phyloP scores from a whole-genome alignment of 2,329 filamentous ascomycete species.

The Ascochyta fabae region DNA sequence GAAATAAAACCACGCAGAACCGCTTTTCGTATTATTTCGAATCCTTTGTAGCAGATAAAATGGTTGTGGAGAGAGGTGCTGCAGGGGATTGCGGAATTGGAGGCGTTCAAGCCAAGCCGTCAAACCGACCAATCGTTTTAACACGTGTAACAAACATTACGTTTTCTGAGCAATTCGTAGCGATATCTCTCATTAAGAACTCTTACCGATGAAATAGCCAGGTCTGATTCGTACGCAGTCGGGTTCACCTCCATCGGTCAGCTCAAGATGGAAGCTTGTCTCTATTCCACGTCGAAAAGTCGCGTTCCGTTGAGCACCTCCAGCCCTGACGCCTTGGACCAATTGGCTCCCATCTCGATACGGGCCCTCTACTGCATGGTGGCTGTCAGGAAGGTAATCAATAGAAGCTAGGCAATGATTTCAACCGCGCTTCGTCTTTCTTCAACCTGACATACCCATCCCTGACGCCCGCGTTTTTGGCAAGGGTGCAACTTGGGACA shows the following conservation, averaged over 20 bases:
- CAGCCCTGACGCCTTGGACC: background rate
- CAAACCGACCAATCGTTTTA: slow-evolving; percentile 5
- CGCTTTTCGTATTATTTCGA: too few relatives aligned
- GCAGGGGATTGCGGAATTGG: background rate
- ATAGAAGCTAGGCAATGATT: background rate
- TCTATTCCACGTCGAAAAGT: background rate
- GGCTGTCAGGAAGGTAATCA: slow-evolving; percentile 1
- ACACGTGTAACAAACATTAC: slow-evolving; percentile 6
- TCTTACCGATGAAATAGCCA: background rate
- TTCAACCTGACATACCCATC: slow-evolving; percentile 1
- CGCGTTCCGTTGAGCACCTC: background rate
- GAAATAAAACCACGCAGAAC: too few relatives aligned
- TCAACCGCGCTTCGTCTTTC: slow-evolving; percentile 4
- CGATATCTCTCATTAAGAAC: background rate
- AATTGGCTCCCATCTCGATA: background rate
- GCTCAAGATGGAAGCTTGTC: background rate
- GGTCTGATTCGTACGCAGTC: background rate
- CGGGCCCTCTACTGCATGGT: slow-evolving; percentile 2
- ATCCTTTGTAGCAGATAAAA: too few relatives aligned
- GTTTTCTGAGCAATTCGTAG: slow-evolving; percentile 4
- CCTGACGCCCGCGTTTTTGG: slow-evolving; percentile 1
- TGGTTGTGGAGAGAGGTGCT: background rate
- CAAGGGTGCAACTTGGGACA: background rate
- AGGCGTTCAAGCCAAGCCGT: slow-evolving; percentile 9
- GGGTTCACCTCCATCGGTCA: slow-evolving; percentile 6